Evolutionary conservation across 441 rosid genomes (phyloP), one percentile per base, ranked within the genome.

Genomic region (Melastoma candidum): DNA sequence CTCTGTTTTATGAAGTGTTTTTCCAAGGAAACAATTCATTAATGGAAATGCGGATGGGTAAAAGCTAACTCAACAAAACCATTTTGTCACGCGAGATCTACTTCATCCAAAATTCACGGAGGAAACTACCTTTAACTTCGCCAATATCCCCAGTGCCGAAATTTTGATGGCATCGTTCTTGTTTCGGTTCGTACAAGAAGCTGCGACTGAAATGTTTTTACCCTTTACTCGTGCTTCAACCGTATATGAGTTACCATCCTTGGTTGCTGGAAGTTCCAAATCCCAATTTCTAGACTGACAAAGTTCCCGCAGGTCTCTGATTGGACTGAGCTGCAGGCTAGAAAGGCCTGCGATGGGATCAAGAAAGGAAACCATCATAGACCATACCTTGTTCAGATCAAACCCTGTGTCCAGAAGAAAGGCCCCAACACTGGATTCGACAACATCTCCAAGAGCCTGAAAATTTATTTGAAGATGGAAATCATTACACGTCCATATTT

Each of bases 401-500:
- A 88, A 74, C 60, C 98, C 98, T 5, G 86, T 59, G 74, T 88
- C 98, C 8, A 93, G 87, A 51, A 86, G 78, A 61, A 83, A 72
- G 57, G 97, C 97, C 56, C 97, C 98, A 56, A 84, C 32, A 53
- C 68, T 79, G 68, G 97, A 86, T 77, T 93, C 99, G 36, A 93
- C 77, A 80, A 93, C 72, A 73, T 93, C 99, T 56, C 99, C 93
- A 43, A 93, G 96, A 46, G 75, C 96, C 97, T 89, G 83, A 65
- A 62, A 47, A 51, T 60, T 43, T 46, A n/a, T 27, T 17, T 45
- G 51, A 46, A 29, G 29, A 32, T 26, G 12, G 45, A 22, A 46
- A 44, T 46, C 17, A 26, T 7, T 27, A 12, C 3, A 17, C 32
- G 13, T 3, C 11, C 22, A 17, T 17, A 17, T 17, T 17, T 17